Evolutionary conservation across 208 protist genomes (phyloP).

Genomic region (Trypanosoma caninum): DNA sequence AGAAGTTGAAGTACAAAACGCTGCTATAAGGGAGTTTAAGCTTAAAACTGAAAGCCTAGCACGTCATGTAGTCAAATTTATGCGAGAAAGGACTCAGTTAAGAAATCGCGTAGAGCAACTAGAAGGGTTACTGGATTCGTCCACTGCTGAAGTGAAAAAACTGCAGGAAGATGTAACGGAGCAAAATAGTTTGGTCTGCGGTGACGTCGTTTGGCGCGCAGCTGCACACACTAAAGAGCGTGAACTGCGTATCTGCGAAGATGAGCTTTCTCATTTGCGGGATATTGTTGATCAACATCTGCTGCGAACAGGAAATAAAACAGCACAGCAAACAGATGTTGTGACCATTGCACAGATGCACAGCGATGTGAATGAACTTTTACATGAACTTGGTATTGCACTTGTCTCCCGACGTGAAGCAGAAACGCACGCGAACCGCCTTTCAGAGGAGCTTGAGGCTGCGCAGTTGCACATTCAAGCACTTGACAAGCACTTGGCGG

Average conservation of each 20-base stretch:
- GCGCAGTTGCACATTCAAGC: slow-evolving; percentile 73
- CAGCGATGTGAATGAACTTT: slow-evolving; percentile 24
- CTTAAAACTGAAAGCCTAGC: slow-evolving; percentile 76
- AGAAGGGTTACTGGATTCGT: slow-evolving; percentile 57
- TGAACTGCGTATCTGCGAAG: slow-evolving; percentile 73
- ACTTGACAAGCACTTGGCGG: slow-evolving; percentile 66
- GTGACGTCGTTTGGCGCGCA: slow-evolving; percentile 28
- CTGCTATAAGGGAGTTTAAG: slow-evolving; percentile 38
- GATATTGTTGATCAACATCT: slow-evolving; percentile 52
- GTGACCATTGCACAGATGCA: slow-evolving; percentile 13
- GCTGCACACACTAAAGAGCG: slow-evolving; percentile 70
- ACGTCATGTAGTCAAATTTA: slow-evolving; percentile 70
- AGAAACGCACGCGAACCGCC: slow-evolving; percentile 49
- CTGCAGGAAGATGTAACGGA: slow-evolving; percentile 46
- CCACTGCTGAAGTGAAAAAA: slow-evolving; percentile 55
- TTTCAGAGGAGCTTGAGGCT: slow-evolving; percentile 54
- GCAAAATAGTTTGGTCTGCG: slow-evolving; percentile 33
- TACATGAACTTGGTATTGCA: slow-evolving; percentile 61
- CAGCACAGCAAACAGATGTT: neutral
- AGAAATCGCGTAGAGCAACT: slow-evolving; percentile 53
- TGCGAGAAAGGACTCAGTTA: slow-evolving; percentile 64
- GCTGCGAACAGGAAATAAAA: slow-evolving; percentile 22
- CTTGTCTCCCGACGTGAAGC: slow-evolving; percentile 62
- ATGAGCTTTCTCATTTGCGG: slow-evolving; percentile 68
- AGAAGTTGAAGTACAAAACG: slow-evolving; percentile 47